Conservation (phyloP, 2,329 filamentous ascomycete genomes). For the Incumbomyces lentus region DNA sequence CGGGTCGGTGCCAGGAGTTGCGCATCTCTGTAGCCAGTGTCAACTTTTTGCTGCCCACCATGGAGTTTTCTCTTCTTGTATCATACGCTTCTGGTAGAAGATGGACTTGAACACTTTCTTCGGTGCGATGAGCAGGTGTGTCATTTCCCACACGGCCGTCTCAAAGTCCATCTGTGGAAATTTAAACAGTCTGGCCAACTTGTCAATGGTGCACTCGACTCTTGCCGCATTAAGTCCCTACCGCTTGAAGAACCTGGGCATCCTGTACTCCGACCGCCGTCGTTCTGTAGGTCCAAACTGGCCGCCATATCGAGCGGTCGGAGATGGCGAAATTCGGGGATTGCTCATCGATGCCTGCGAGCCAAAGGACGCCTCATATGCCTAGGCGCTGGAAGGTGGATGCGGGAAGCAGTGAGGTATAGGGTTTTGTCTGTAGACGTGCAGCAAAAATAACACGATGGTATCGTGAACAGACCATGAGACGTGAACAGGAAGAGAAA, state of each 20-base stretch:
- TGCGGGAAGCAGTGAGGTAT: too few species aligned
- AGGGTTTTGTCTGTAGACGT: too few species aligned
- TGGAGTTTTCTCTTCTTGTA: background rate
- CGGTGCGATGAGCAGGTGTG: conserved; percentile 54
- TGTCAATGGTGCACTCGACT: conserved; percentile 9
- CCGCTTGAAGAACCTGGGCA: conserved; percentile 59
- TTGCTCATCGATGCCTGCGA: conserved; percentile 27
- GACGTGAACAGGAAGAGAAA: too few species aligned
- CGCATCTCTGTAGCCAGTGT: conserved; percentile 46
- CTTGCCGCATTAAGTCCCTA: conserved; percentile 18
- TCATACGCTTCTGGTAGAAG: conserved; percentile 53
- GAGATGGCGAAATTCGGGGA: conserved; percentile 43
- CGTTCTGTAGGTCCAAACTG: conserved; percentile 44
- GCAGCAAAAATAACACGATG: too few species aligned
- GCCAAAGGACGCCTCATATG: too few species aligned
- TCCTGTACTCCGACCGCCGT: conserved; percentile 44
- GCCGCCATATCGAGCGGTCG: conserved; percentile 47
- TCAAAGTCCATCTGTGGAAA: conserved; percentile 67
- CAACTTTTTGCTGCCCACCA: conserved; percentile 6
- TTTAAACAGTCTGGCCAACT: conserved; percentile 49
- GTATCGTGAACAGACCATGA: too few species aligned
- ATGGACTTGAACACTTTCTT: conserved; percentile 63
- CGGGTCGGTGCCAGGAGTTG: conserved; percentile 59
- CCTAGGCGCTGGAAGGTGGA: too few species aligned
- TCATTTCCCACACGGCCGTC: conserved; percentile 65